A percentile compares a stretch with the other conserved stretches of the same genome.
Conservation (phyloP, 2,329 filamentous ascomycete genomes). For the Beauveria asiatica region DNA sequence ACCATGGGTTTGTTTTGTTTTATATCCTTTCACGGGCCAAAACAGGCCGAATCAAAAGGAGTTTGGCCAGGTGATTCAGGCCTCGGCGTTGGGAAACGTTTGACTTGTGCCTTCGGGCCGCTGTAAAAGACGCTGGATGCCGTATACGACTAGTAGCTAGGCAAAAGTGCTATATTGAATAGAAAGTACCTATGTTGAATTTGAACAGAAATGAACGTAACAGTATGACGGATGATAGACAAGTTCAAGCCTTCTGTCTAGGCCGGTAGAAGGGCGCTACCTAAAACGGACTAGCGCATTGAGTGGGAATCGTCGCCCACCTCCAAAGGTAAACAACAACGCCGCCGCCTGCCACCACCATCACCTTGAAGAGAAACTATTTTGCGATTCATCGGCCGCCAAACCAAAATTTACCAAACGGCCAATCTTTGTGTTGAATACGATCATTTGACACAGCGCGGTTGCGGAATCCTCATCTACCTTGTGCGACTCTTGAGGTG, state of each 20-base stretch:
- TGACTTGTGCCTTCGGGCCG: neutral
- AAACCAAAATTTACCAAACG: neutral
- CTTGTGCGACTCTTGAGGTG: neutral
- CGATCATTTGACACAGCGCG: neutral
- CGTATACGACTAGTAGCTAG: slow-evolving; percentile 12
- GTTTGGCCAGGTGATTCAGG: slow-evolving; percentile 1
- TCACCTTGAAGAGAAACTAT: neutral
- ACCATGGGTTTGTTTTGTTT: neutral
- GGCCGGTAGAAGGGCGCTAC: neutral
- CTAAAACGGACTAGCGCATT: slow-evolving; percentile 4
- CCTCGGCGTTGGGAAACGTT: slow-evolving; percentile 7
- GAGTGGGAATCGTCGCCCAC: slow-evolving; percentile 2
- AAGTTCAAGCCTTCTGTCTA: neutral
- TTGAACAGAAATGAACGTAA: neutral
- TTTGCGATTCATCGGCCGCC: slow-evolving; percentile 3
- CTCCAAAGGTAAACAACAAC: slow-evolving; percentile 11
- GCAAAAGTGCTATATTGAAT: slow-evolving; percentile 14
- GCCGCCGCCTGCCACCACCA: slow-evolving; percentile 6
- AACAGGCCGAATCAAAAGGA: slow-evolving; percentile 6
- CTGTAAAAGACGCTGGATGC: neutral
- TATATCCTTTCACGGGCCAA: neutral
- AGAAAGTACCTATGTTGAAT: neutral
- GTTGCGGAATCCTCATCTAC: no score
- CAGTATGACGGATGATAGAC: neutral
- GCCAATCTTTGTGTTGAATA: neutral